Percentiles rank a stretch among this genome's conserved stretches.
phyloP scores from a whole-genome alignment of 257 asterid genomes.

The Petrea volubilis region DNA sequence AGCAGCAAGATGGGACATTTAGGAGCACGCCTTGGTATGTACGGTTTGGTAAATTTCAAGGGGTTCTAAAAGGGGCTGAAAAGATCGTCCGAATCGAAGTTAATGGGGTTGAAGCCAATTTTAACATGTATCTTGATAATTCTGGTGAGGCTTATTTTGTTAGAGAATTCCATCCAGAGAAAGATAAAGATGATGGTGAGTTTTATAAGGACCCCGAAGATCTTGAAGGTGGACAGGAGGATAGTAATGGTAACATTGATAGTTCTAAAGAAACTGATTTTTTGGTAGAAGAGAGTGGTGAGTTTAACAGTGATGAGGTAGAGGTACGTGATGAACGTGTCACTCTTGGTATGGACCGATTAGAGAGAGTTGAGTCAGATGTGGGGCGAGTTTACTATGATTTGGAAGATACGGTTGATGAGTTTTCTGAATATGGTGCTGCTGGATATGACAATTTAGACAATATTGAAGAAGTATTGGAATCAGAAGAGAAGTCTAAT shows the following conservation, averaged over 20 bases:
- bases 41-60: constrained; percentile 90
- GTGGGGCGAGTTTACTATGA: constrained; percentile 67
- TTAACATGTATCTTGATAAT: constrained; percentile 82
- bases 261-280: constrained; percentile 38
- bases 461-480: constrained; percentile 52
- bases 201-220: constrained; percentile 39
- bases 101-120: constrained; percentile 76
- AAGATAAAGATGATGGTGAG: constrained; percentile 44
- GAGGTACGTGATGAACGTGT: constrained; percentile 66
- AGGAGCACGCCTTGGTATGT: constrained; percentile 96
- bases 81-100: constrained; percentile 81
- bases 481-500: constrained; percentile 53
- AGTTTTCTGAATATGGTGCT: constrained; percentile 69
- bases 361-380: constrained; percentile 82
- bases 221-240: constrained; percentile 35
- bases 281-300: constrained; percentile 38
- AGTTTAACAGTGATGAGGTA: constrained; percentile 37
- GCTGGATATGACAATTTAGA: constrained; percentile 62
- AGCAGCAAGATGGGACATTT: constrained; percentile 77
- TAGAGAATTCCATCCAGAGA: constrained; percentile 54
- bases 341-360: constrained; percentile 62
- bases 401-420: constrained; percentile 52
- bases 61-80: constrained; percentile 87
- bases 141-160: constrained; percentile 92
- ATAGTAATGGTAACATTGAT: constrained; percentile 22